phyloP scores from a whole-genome alignment of 768 basidiomycete genomes.

The Calocybe cyanea region DNA sequence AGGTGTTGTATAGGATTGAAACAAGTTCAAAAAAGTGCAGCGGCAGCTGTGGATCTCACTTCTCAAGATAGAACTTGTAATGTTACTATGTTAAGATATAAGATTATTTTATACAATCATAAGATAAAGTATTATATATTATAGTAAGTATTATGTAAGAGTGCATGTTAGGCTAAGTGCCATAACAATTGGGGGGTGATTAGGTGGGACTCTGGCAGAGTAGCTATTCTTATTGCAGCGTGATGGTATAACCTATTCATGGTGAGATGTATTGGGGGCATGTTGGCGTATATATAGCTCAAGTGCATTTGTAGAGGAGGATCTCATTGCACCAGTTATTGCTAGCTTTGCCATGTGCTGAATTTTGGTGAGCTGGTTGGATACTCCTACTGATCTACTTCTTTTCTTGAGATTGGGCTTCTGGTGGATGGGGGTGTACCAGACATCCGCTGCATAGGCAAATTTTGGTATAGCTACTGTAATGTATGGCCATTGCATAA shows the following conservation, averaged over 20 bases:
- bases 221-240: conserved; percentile 4
- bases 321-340: conserved; percentile 11
- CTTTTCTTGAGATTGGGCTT: background rate
- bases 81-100: too few species aligned
- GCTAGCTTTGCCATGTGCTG: conserved; percentile 12
- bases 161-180: too few species aligned
- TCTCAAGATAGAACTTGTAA: too few species aligned
- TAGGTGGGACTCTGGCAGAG: conserved; percentile 11
- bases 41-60: too few species aligned
- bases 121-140: too few species aligned
- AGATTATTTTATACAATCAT: too few species aligned
- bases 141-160: too few species aligned
- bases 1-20: too few species aligned
- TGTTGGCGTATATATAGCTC: conserved; percentile 15
- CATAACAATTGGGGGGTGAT: too few species aligned
- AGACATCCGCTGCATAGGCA: conserved; percentile 18
- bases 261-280: conserved; percentile 11
- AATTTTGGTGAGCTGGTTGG: conserved; percentile 7
- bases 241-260: conserved; percentile 11
- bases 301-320: conserved; percentile 11
- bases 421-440: conserved; percentile 12
- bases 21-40: too few species aligned
- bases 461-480: conserved; percentile 15
- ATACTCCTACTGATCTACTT: conserved; percentile 3
- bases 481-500: conserved; percentile 14